Conservation (phyloP, 352 stramenopile species). For the Phytophthora fragariae region DNA sequence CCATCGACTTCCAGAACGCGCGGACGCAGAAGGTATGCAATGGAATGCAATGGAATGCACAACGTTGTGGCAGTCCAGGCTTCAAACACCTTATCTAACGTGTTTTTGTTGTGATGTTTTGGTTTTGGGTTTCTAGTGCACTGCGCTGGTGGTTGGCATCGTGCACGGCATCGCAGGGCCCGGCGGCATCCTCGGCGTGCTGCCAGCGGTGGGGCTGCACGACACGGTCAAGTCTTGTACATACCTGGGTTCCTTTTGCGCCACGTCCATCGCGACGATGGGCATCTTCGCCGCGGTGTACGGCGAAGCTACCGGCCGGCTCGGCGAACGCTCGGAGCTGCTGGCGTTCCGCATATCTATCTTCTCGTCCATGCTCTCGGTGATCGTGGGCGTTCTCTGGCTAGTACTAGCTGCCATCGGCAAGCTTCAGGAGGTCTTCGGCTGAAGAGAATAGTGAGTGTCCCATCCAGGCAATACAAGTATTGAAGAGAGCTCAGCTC, state of each 20-base stretch:
- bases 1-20: slow-evolving; percentile 72
- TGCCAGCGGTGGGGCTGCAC: slow-evolving; percentile 91
- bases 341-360: slow-evolving; percentile 84
- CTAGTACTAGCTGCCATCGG: slow-evolving; percentile 76
- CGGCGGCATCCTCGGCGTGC: slow-evolving; percentile 86
- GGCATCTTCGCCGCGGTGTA: slow-evolving; percentile 89
- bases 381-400: slow-evolving; percentile 86
- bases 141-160: slow-evolving; percentile 88
- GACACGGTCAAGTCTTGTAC: slow-evolving; percentile 79
- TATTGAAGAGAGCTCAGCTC: slow-evolving; percentile 28
- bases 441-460: slow-evolving; percentile 42
- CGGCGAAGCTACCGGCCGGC: slow-evolving; percentile 73
- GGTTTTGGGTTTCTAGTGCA: slow-evolving; percentile 45
- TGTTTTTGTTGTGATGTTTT: slow-evolving; percentile 5
- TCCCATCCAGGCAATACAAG: slow-evolving; percentile 31
- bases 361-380: slow-evolving; percentile 86
- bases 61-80: neutral
- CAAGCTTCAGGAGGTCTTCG: slow-evolving; percentile 85
- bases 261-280: slow-evolving; percentile 92
- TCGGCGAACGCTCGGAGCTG: slow-evolving; percentile 75
- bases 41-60: too few species aligned
- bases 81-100: too few species aligned
- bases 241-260: slow-evolving; percentile 92
- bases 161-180: slow-evolving; percentile 90
- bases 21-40: slow-evolving; percentile 76